Percentiles rank a stretch among this genome's conserved stretches.
Evolutionary conservation across 805 yeast species (phyloP).

Genomic region (Suhomyces emberorum): DNA sequence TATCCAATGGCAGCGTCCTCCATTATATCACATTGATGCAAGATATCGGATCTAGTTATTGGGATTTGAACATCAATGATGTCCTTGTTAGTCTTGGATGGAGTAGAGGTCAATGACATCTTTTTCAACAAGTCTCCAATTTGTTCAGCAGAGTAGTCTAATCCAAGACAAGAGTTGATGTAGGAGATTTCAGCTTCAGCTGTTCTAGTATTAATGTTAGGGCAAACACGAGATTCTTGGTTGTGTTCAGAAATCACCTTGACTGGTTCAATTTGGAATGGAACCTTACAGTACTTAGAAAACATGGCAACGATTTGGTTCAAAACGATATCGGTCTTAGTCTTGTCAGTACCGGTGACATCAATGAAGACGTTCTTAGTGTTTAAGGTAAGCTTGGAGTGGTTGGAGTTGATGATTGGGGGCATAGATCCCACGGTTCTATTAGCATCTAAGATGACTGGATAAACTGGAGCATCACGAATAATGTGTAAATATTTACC

Average conservation of each 20-base stretch:
- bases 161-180: slow-evolving; percentile 92
- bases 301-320: slow-evolving; percentile 95
- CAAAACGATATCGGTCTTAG: slow-evolving; percentile 90
- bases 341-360: slow-evolving; percentile 90
- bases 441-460: slow-evolving; percentile 78
- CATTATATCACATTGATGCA: slow-evolving; percentile 97
- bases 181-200: slow-evolving; percentile 75
- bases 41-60: slow-evolving; percentile 90
- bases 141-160: slow-evolving; percentile 64
- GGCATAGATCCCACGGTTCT: slow-evolving; percentile 87
- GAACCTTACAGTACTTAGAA: slow-evolving; percentile 75
- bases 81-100: slow-evolving; percentile 45
- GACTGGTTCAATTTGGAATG: slow-evolving; percentile 89
- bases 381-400: slow-evolving; percentile 78
- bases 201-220: slow-evolving; percentile 63
- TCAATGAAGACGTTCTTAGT: slow-evolving; percentile 91
- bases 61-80: slow-evolving; percentile 72
- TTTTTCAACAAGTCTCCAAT: slow-evolving; percentile 65
- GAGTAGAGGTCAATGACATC: slow-evolving; percentile 74
- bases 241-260: slow-evolving; percentile 81
- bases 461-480: slow-evolving; percentile 83
- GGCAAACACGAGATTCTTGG: slow-evolving; percentile 69
- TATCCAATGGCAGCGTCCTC: slow-evolving; percentile 97
- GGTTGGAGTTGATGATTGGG: slow-evolving; percentile 93
- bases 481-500: slow-evolving; percentile 87